These are phyloP conservation scores for Boletus rex-veris DNA, from an alignment of 768 basidiomycete species.

Conservation along the genomic window DNA sequence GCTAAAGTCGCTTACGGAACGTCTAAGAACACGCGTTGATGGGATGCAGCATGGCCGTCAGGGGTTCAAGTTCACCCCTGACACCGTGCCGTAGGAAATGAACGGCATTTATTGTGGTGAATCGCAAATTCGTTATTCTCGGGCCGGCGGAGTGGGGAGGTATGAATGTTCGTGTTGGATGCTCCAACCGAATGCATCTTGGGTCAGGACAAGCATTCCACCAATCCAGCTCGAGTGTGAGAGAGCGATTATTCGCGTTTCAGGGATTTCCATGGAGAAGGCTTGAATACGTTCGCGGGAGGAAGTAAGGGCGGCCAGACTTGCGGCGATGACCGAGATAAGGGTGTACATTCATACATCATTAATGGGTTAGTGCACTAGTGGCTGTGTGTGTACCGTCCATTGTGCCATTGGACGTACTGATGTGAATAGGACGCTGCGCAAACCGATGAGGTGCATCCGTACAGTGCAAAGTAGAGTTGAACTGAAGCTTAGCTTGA, in stretches of 20 bases:
- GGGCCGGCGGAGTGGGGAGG: conserved; percentile 12
- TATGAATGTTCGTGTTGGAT: neutral
- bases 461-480: neutral
- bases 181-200: neutral
- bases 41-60: conserved; percentile 26
- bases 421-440: conserved; percentile 3
- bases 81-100: conserved; percentile 18
- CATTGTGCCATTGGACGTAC: conserved; percentile 10
- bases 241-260: neutral
- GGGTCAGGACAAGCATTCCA: neutral
- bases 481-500: neutral
- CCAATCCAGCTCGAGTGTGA: neutral
- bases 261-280: neutral
- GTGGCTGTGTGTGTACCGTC: conserved; percentile 14
- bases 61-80: conserved; percentile 16
- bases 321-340: conserved; percentile 22
- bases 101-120: conserved; percentile 24
- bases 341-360: conserved; percentile 5
- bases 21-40: conserved; percentile 17
- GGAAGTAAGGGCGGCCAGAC: neutral
- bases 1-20: conserved; percentile 7
- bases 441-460: conserved; percentile 2
- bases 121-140: conserved; percentile 12
- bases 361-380: neutral
- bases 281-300: conserved; percentile 21